Conservation (phyloP, 179 eudicot genomes). For the Amaranthus tricolor region DNA sequence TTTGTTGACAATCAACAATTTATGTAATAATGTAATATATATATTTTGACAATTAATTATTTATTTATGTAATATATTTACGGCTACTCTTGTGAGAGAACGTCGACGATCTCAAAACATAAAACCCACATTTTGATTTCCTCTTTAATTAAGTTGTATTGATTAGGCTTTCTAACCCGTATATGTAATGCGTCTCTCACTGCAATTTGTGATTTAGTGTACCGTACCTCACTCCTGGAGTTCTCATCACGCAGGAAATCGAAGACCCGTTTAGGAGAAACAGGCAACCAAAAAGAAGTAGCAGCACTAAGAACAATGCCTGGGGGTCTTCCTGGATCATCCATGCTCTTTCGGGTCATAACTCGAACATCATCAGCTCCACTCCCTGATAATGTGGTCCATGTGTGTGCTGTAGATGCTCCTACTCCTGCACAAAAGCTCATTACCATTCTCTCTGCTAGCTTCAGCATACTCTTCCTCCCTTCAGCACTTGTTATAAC, state of each 20-base stretch:
- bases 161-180: too few species aligned
- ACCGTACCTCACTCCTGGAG: conserved; percentile 47
- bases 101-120: too few species aligned
- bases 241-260: conserved; percentile 58
- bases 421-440: conserved; percentile 65
- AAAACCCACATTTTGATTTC: too few species aligned
- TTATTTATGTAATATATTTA: too few species aligned
- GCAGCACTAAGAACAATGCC: conserved; percentile 65
- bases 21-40: too few species aligned
- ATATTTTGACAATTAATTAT: too few species aligned
- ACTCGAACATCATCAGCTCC: conserved; percentile 58
- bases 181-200: too few species aligned
- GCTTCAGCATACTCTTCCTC: conserved; percentile 55
- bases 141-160: too few species aligned
- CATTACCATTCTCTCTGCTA: conserved; percentile 59
- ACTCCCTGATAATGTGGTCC: conserved; percentile 56
- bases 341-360: conserved; percentile 63
- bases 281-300: conserved; percentile 59
- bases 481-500: conserved; percentile 55
- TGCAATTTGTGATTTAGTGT: not conserved
- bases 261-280: conserved; percentile 54
- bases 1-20: too few species aligned
- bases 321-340: conserved; percentile 63
- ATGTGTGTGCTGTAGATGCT: conserved; percentile 57
- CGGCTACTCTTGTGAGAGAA: too few species aligned